Evolutionary conservation across 495 filamentous ascomycete species (phyloP).

Genomic region (Xylaria curta): DNA sequence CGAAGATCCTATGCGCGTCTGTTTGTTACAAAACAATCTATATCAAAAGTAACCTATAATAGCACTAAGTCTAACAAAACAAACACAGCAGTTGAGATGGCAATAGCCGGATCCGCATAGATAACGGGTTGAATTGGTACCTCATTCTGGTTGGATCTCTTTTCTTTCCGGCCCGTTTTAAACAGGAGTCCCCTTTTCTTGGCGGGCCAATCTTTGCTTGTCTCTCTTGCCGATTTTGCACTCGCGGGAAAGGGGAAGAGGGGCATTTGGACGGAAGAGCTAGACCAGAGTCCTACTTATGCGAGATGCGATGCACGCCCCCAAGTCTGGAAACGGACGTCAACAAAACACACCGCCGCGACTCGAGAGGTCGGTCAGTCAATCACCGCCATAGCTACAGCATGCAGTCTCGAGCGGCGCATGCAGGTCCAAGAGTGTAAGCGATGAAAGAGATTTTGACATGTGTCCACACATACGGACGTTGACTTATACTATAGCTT

Average conservation of each 20-base stretch:
- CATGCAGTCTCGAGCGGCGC: background rate
- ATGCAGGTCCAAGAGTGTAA: conserved; percentile 5
- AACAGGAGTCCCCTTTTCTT: conserved; percentile 1
- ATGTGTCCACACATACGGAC: background rate
- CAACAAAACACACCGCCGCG: conserved; percentile 26
- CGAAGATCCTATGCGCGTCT: background rate
- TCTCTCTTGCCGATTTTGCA: background rate
- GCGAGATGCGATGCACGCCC: conserved; percentile 15
- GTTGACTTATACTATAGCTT: background rate
- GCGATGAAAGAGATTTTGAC: background rate
- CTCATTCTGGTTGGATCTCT: conserved; percentile 1
- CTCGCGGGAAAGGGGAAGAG: conserved; percentile 17
- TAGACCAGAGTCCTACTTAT: background rate
- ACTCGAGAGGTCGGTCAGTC: conserved; percentile 10
- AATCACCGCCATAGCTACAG: background rate
- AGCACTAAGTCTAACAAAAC: conserved; percentile 22
- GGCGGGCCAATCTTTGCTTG: conserved; percentile 1
- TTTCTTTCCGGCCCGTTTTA: conserved; percentile 1
- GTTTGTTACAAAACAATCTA: background rate
- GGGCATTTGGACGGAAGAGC: background rate
- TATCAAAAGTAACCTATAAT: conserved; percentile 8
- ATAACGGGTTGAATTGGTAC: background rate
- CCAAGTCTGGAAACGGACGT: conserved; percentile 13
- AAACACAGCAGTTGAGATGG: conserved; percentile 4
- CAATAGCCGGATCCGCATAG: background rate